Conservation (phyloP, 2,329 filamentous ascomycete species). For the Cladorrhinum sp. region DNA sequence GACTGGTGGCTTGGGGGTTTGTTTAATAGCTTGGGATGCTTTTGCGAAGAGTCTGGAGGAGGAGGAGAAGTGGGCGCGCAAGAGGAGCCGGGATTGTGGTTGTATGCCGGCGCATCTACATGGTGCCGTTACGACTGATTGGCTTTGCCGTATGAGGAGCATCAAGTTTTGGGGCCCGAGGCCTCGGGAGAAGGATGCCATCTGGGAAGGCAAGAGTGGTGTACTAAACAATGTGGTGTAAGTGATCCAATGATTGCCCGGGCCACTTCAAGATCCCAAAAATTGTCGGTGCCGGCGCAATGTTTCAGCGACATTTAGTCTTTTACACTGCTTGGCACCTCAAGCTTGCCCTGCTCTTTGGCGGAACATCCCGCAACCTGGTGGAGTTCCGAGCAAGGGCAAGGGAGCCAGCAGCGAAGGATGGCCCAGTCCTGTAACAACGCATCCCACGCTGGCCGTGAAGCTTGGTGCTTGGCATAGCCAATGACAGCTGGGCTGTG, state of each 20-base stretch:
- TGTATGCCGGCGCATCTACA: not conserved
- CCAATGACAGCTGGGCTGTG: constrained; percentile 6
- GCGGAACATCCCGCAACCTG: constrained; percentile 1
- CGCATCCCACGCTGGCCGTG: not conserved
- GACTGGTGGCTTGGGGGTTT: constrained; percentile 1
- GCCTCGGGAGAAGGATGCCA: constrained; percentile 9
- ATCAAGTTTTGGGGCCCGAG: constrained; percentile 3
- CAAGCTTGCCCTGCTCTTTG: not conserved
- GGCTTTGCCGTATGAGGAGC: constrained; percentile 2
- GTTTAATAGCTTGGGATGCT: not conserved
- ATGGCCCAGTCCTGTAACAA: not conserved
- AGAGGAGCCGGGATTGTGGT: not conserved
- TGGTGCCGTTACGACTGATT: not conserved
- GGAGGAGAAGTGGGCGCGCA: constrained; percentile 5
- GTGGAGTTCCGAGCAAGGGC: not conserved
- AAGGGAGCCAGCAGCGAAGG: not conserved
- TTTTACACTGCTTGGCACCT: not conserved
- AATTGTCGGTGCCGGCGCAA: constrained; percentile 7
- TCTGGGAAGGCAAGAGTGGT: not conserved
- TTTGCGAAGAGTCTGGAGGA: constrained; percentile 5
- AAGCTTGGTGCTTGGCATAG: not conserved
- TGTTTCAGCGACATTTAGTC: constrained; percentile 5
- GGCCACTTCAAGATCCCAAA: not conserved
- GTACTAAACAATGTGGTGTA: no score
- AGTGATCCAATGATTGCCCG: not conserved